A percentile compares a stretch with the other conserved stretches of the same genome.
Evolutionary conservation across 2,329 filamentous ascomycete species (phyloP).

Genomic region (Orbilia javanica): DNA sequence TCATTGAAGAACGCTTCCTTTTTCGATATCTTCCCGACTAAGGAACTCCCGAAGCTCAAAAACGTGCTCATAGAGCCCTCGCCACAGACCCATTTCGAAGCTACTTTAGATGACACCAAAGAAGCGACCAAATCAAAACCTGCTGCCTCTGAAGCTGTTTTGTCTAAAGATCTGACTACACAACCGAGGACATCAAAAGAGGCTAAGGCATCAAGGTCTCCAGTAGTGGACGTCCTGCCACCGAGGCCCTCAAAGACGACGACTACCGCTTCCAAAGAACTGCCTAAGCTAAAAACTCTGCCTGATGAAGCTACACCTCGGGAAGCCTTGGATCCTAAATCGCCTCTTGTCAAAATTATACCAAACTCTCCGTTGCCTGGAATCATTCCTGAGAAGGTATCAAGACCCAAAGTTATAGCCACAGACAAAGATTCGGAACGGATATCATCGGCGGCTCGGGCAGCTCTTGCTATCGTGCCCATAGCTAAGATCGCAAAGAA

Average conservation of each 20-base stretch:
- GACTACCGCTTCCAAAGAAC: not conserved
- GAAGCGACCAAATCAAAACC: not conserved
- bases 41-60: not conserved
- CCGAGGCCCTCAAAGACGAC: not conserved
- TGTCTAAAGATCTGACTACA: not conserved
- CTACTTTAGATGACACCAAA: not conserved
- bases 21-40: not conserved
- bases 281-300: not conserved
- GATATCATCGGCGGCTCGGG: not conserved
- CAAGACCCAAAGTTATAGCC: not conserved
- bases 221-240: not conserved
- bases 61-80: not conserved
- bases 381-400: not conserved
- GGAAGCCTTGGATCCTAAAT: not conserved
- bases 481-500: not conserved
- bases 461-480: not conserved
- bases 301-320: not conserved
- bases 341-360: not conserved
- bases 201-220: not conserved
- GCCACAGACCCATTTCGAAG: not conserved
- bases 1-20: not conserved
- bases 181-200: not conserved
- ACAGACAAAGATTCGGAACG: not conserved
- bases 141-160: not conserved
- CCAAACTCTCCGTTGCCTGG: not conserved